These are phyloP conservation scores for Zopfia rhizophila DNA, from an alignment of 2,329 filamentous ascomycete species.

Conservation along the genomic window DNA sequence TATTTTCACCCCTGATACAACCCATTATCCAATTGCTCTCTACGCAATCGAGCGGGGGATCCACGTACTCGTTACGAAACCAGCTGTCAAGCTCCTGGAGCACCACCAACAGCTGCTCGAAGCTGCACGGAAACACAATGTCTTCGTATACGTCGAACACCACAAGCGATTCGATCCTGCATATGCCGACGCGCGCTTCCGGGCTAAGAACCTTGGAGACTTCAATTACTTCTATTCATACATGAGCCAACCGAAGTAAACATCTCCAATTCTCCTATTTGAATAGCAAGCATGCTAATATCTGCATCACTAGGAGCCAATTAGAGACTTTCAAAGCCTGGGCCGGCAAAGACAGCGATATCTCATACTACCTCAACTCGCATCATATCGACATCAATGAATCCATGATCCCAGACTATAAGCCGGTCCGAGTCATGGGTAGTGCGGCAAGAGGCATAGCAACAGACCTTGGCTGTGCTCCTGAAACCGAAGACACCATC, in stretches of 20 bases:
- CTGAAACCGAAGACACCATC: constrained; percentile 91
- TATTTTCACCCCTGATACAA: constrained; percentile 94
- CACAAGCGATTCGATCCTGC: constrained; percentile 97
- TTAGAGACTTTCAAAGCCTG: constrained; percentile 94
- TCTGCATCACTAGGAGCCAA: constrained; percentile 88
- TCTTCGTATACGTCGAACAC: constrained; percentile 94
- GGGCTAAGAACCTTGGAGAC: constrained; percentile 81
- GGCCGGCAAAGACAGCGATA: constrained; percentile 92
- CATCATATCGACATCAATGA: constrained; percentile 95
- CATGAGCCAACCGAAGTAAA: constrained; percentile 76
- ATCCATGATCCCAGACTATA: constrained; percentile 86
- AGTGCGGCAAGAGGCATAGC: constrained; percentile 83
- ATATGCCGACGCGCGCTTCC: constrained; percentile 86
- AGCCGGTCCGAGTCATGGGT: constrained; percentile 81
- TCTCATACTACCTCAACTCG: constrained; percentile 95
- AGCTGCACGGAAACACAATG: constrained; percentile 76
- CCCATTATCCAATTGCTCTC: constrained; percentile 89
- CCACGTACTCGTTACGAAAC: constrained; percentile 94
- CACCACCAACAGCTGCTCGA: constrained; percentile 82
- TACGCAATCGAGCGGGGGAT: constrained; percentile 90
- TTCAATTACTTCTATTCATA: constrained; percentile 99
- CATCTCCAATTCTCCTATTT: constrained; percentile 52
- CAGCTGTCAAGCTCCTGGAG: constrained; percentile 83
- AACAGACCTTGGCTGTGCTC: constrained; percentile 78
- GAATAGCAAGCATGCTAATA: constrained; percentile 59